A percentile compares a stretch with the other conserved stretches of the same genome.
Evolutionary conservation across 352 stramenopile genomes (phyloP).

Genomic region (Elongisporangium undulatum): DNA sequence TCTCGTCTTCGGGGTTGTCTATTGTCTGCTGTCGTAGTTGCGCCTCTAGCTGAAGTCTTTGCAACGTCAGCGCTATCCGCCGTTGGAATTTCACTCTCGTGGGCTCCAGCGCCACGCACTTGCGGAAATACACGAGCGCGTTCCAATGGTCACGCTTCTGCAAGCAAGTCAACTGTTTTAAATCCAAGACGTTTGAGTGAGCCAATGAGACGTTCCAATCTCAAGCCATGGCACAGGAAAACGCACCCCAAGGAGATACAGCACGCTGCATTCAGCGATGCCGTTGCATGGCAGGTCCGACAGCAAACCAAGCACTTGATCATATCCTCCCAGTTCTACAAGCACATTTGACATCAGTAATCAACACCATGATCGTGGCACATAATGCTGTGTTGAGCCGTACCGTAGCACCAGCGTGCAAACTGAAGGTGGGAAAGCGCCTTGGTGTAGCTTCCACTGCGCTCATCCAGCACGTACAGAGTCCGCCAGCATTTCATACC

Average conservation of each 20-base stretch:
- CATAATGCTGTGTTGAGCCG: constrained; percentile 9
- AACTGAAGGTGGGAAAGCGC: constrained; percentile 33
- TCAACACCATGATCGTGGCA: neutral
- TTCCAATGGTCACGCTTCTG: constrained; percentile 29
- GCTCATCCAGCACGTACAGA: constrained; percentile 53
- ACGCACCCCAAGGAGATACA: constrained; percentile 49
- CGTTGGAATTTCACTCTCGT: constrained; percentile 45
- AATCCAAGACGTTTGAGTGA: neutral
- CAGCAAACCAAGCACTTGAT: constrained; percentile 22
- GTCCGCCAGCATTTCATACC: constrained; percentile 38
- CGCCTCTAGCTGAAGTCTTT: constrained; percentile 23
- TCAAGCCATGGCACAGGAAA: neutral
- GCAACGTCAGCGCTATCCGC: constrained; percentile 34
- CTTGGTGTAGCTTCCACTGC: neutral
- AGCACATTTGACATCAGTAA: neutral
- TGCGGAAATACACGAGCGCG: constrained; percentile 43
- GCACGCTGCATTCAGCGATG: constrained; percentile 6
- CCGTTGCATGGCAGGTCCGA: neutral
- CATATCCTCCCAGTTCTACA: constrained; percentile 31
- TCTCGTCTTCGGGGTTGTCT: neutral
- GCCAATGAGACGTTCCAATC: neutral
- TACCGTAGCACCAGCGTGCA: constrained; percentile 74
- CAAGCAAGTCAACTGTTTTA: constrained; percentile 30
- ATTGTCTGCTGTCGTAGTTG: neutral
- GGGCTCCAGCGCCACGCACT: constrained; percentile 28